These are phyloP conservation scores for Leccinum imitatum DNA, from an alignment of 768 basidiomycete genomes.

Conservation along the genomic window DNA sequence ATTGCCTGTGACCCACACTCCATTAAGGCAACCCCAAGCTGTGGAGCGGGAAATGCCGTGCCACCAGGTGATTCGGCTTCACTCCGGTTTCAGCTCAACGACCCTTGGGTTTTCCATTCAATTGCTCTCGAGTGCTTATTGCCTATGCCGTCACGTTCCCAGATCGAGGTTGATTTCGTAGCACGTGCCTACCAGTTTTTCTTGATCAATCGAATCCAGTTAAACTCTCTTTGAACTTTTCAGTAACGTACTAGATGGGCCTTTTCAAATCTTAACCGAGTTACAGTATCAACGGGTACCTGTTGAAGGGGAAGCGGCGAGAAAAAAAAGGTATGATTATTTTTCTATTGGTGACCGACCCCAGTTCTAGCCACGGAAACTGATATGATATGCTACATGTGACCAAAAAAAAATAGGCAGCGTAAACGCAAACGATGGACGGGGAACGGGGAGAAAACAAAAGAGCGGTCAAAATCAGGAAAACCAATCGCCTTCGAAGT, in stretches of 20 bases:
- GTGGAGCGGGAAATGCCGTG: neutral
- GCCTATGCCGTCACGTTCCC: neutral
- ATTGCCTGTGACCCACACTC: too few species aligned
- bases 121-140: neutral
- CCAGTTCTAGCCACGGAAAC: constrained; percentile 17
- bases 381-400: constrained; percentile 16
- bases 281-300: neutral
- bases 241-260: neutral
- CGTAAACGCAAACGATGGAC: constrained; percentile 1
- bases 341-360: constrained; percentile 12
- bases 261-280: neutral
- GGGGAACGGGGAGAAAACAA: neutral
- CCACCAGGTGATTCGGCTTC: neutral
- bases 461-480: constrained; percentile 4
- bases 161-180: neutral
- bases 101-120: neutral
- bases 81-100: neutral
- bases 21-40: neutral
- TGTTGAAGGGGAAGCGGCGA: neutral
- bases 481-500: constrained; percentile 1
- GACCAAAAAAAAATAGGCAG: constrained; percentile 9
- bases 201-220: neutral
- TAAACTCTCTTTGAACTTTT: neutral
- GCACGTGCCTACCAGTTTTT: neutral
- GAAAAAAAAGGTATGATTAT: constrained; percentile 1